Base-by-base conservation (phyloP, 352 stramenopile species). In the Phytopythium ostracodes region DNA sequence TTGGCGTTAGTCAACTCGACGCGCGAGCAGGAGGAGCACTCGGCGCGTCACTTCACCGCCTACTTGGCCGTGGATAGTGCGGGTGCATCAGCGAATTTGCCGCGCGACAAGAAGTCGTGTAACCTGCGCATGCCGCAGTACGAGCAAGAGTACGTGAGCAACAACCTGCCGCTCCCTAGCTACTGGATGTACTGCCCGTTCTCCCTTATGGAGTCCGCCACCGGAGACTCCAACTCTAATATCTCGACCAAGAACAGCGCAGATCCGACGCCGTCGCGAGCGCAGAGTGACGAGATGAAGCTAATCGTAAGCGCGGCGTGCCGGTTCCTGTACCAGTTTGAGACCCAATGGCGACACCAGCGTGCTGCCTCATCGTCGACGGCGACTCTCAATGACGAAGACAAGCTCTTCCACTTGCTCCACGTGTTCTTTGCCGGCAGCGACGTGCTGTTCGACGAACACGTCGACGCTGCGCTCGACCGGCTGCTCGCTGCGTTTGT, bases 131-230 rank as follows among this genome's bases (percentile, higher is more conserved):
- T 87, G 17, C 83, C 83, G 40, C 76, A 82, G 63, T 60, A 86
- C 22, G 83, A 90, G 62, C 62, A 81, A 36, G 63, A 53, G 29
- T 89, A 80, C 53, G 49, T 76, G 22, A 66, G 68, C 24, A 81
- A 70, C 27, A 89, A 87, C 50, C 61, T 92, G 24, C 83, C 81
- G 15, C 49, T 92, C 47, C 81, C 81, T 35, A 77, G 65, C 52
- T 85, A 84, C 38, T 92, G 83, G 83, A 77, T 91, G 67, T 77
- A 86, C 40, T 84, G 70, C 56, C 83, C 83, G 36, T 73, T 92
- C 38, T 92, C 83, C 12, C 77, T 77, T 12, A 79, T 89, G 38
- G 81, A 89, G 53, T 87, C 86, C 56, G 63, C 62, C 20, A 82
- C 47, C 38, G 63, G 42, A 24, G 65, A 46, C 43, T 42, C n/a